A percentile compares a stretch with the other conserved stretches of the same genome.
These are phyloP conservation scores for Globisporangium uncinulatum DNA, from an alignment of 352 stramenopile genomes.

Conservation along the genomic window DNA sequence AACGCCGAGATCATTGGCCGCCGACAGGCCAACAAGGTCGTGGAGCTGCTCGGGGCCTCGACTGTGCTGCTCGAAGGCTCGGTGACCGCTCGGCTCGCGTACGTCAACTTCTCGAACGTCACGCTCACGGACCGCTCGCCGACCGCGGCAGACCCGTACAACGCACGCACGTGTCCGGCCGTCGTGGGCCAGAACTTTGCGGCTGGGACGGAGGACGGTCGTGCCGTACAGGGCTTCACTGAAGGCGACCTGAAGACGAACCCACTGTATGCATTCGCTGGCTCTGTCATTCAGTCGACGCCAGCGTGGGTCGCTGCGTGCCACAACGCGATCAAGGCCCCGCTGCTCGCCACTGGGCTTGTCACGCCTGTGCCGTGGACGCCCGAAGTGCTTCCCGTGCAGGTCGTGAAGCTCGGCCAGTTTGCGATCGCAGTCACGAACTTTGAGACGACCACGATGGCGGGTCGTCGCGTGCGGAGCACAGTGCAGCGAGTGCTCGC, in stretches of 20 bases:
- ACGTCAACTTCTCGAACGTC: slow-evolving; percentile 44
- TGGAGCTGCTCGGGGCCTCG: slow-evolving; percentile 16
- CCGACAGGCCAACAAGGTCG: slow-evolving; percentile 26
- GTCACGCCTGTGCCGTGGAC: slow-evolving; percentile 38
- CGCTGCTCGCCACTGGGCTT: slow-evolving; percentile 33
- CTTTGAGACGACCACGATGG: slow-evolving; percentile 62
- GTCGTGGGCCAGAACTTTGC: slow-evolving; percentile 47
- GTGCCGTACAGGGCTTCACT: slow-evolving; percentile 23
- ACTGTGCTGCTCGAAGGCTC: slow-evolving; percentile 23
- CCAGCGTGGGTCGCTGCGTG: slow-evolving; percentile 35
- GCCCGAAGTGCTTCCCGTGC: slow-evolving; percentile 44
- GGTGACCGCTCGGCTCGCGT: slow-evolving; percentile 28
- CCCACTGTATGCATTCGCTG: no score
- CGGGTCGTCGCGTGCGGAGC: slow-evolving; percentile 39
- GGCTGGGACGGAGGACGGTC: slow-evolving; percentile 43
- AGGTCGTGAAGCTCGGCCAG: slow-evolving; percentile 50
- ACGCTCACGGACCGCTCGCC: slow-evolving; percentile 22
- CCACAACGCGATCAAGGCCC: slow-evolving; percentile 32
- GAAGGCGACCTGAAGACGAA: slow-evolving; percentile 38
- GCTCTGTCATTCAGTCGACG: slow-evolving; percentile 18
- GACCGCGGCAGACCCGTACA: slow-evolving; percentile 21
- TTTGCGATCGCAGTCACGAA: slow-evolving; percentile 45
- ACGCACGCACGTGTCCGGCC: slow-evolving; percentile 33
- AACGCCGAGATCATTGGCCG: slow-evolving; percentile 37
- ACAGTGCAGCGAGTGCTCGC: slow-evolving; percentile 27